Conservation (phyloP, 2,329 filamentous ascomycete species). For the Cladosporium velox region DNA sequence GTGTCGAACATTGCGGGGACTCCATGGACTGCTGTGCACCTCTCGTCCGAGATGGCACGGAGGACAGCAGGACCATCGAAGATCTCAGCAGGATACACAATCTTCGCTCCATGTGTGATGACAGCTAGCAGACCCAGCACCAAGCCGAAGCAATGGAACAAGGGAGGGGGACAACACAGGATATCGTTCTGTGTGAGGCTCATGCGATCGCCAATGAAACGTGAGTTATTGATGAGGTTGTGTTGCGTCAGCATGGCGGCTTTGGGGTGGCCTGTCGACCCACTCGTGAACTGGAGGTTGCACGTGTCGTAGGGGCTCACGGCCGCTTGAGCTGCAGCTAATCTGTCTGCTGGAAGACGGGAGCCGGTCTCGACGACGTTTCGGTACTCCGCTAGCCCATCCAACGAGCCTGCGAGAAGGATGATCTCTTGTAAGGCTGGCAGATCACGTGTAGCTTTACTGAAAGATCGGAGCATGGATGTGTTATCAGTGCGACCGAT, state of each 20-base stretch:
- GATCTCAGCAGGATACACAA: slow-evolving; percentile 73
- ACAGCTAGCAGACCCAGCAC: slow-evolving; percentile 73
- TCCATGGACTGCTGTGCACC: slow-evolving; percentile 71
- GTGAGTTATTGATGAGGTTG: slow-evolving; percentile 32
- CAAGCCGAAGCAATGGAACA: slow-evolving; percentile 85
- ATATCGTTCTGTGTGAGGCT: slow-evolving; percentile 65
- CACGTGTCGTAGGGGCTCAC: slow-evolving; percentile 68
- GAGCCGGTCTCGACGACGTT: slow-evolving; percentile 46
- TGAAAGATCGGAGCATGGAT: slow-evolving; percentile 52
- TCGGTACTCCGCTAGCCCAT: slow-evolving; percentile 30
- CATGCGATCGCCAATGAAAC: slow-evolving; percentile 66
- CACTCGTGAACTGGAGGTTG: slow-evolving; percentile 74
- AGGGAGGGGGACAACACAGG: slow-evolving; percentile 77
- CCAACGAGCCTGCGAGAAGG: slow-evolving; percentile 29
- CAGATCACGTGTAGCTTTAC: slow-evolving; percentile 20
- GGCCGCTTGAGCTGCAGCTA: slow-evolving; percentile 56
- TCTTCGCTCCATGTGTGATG: slow-evolving; percentile 72
- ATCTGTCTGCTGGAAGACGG: slow-evolving; percentile 50
- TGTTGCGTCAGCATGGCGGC: slow-evolving; percentile 68
- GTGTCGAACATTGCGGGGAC: slow-evolving; percentile 85
- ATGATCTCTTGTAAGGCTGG: slow-evolving; percentile 32
- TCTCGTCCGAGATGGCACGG: slow-evolving; percentile 57
- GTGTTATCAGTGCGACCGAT: slow-evolving; percentile 68
- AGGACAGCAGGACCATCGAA: slow-evolving; percentile 71
- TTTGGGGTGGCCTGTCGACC: slow-evolving; percentile 73